Evolutionary conservation across 768 basidiomycete genomes (phyloP), one percentile per base, ranked within the genome.

Genomic region (Cystobasidium ongulense): DNA sequence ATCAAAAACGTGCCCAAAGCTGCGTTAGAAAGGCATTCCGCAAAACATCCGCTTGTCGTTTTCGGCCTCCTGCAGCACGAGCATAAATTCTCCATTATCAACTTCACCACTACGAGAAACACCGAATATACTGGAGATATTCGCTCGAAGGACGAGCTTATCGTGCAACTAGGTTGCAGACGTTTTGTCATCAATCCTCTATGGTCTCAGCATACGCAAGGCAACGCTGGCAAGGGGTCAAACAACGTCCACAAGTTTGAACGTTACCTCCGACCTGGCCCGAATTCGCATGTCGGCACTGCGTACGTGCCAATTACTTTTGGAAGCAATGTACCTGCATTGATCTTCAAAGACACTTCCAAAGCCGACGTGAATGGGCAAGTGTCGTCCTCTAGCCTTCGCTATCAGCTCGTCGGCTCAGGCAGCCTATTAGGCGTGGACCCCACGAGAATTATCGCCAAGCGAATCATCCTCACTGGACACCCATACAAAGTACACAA

Each of bases 231-330:
- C 18, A 90, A 89, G 80, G 92, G 93, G 13, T 84, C 87, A 52
- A 99, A 99, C 84, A 97, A 98, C 78, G 92, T 96, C 1, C 94
- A 98, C 85, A 99, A 97, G 79, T 94, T 89, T 68, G 92, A 96
- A 82, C 87, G 90, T 36, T 99, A 87, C 82, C 84, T 97, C 33
- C 87, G 89, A 50, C 91, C 91, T 78, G 90, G 93, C 4, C 89
- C 90, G 1, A 77, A 76, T 15, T 82, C 83, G 0, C 86, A 83
- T 72, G 89, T 98, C 25, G 93, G 90, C 1, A 95, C 92, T 5
- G 86, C 87, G 0, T 99, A 92, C 79, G 92, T 90, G 3, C 92
- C 95, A 0, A 87, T 94, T 43, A 84, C 86, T 1, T 96, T 96
- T 76, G 95, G 95, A 17, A 89, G 87, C 53, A 75, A 76, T 53